Evolutionary conservation across 2,329 filamentous ascomycete genomes (phyloP), one percentile per base, ranked within the genome.

Genomic region (Aspergillus phoenicis): DNA sequence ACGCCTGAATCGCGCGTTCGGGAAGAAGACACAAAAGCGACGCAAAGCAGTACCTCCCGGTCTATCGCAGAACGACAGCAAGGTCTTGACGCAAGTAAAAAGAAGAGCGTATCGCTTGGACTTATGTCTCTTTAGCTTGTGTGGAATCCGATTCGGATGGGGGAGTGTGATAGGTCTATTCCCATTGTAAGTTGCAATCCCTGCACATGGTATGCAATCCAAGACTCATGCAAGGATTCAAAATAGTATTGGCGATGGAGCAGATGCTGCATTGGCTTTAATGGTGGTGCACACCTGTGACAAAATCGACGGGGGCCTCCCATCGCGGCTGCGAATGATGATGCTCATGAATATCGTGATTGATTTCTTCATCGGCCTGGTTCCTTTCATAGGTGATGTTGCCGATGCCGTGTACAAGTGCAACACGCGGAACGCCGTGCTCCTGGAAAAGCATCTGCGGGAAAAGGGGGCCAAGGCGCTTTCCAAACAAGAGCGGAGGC

Each of bases 141-240:
- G 90, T 65, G 92, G 93, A 47, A 84, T 96, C 61, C 86, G 89
- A 60, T 93, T 98, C 72, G 95, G 95, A 58, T 97, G 93, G 92
- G 87, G 91, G 55, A 90, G 89, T 68, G 85, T 97, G 60, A 91
- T 98, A 69, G 95, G 89, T 13, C 73, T 98, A 7, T 77, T 98
- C 58, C 95, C 95, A 68, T 86, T 86, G 85, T 92, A 84, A 83
- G 90, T 84, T 59, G 11, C 65, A n/a, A 38, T n/a, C n/a, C 5
- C 8, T 20, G 22, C 17, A 17, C 15, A 11, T 10, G 33, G 33
- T 36, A 11, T 36, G 5, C 17, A 20, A 10, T 38, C 41, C 38
- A 57, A 45, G 54, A 15, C 52, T 38, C 6, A 56, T 22, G 26
- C 55, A 39, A 17, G 10, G 7, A 47, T 5, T 6, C 26, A 33